A percentile compares a stretch with the other conserved stretches of the same genome.
Conservation (phyloP, 2,329 filamentous ascomycete species). For the Metarhizium anisopliae region DNA sequence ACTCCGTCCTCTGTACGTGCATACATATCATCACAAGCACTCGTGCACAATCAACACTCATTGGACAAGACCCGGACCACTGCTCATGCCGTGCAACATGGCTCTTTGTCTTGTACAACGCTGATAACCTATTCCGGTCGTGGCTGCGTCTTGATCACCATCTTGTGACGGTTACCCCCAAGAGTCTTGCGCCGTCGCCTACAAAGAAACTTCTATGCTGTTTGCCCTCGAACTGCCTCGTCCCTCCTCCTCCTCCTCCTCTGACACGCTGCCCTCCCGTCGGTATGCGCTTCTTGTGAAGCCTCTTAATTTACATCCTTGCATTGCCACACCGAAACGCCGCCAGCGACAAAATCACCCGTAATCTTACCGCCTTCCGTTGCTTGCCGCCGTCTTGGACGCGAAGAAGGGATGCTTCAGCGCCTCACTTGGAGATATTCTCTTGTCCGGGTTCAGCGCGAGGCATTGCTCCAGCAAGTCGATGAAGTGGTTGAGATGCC, state of each 20-base stretch:
- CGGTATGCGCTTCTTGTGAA: background rate
- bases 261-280: background rate
- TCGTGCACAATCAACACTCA: background rate
- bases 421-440: conserved; percentile 78
- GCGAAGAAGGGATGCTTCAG: conserved; percentile 82
- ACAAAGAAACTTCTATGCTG: too few species aligned
- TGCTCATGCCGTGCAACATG: background rate
- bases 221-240: too few species aligned
- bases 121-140: background rate
- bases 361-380: conserved; percentile 1
- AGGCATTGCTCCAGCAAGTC: conserved; percentile 86
- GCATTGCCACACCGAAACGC: background rate
- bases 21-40: too few species aligned
- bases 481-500: conserved; percentile 73
- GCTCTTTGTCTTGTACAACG: background rate
- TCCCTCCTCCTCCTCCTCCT: too few species aligned
- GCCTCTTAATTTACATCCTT: background rate
- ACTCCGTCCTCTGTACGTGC: too few species aligned
- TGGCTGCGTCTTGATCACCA: background rate
- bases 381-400: conserved; percentile 16
- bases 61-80: background rate
- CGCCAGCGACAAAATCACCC: background rate
- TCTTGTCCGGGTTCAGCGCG: conserved; percentile 83
- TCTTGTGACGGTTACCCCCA: background rate
- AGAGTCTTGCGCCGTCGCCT: too few species aligned